phyloP scores from a whole-genome alignment of 345 rosid genomes.

The Eucalyptus dawsonii region DNA sequence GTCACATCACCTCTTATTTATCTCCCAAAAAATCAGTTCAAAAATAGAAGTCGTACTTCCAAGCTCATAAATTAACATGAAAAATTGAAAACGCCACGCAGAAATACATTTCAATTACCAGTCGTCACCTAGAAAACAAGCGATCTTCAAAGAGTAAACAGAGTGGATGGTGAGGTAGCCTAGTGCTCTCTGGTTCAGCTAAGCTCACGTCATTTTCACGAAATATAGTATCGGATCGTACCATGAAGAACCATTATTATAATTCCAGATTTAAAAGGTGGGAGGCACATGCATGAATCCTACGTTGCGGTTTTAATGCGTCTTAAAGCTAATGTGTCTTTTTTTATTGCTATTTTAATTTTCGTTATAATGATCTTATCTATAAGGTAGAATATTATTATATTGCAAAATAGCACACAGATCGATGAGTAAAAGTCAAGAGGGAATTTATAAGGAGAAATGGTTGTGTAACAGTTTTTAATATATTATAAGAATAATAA shows the following conservation, averaged over 20 bases:
- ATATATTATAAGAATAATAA: too few relatives aligned
- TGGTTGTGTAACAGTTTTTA: too few relatives aligned
- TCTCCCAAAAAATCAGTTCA: background rate
- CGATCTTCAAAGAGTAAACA: background rate
- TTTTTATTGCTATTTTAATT: background rate
- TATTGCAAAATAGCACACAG: background rate
- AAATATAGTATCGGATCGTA: background rate
- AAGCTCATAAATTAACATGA: background rate
- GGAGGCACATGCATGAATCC: background rate
- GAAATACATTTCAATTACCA: background rate
- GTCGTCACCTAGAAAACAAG: background rate
- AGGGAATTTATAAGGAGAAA: too few relatives aligned
- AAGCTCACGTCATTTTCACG: background rate
- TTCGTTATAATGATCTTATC: background rate
- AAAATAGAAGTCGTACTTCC: background rate
- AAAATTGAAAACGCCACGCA: background rate
- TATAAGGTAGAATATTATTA: background rate
- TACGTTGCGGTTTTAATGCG: background rate
- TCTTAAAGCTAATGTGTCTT: background rate
- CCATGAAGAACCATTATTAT: background rate
- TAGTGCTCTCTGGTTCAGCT: background rate
- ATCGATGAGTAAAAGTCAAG: background rate
- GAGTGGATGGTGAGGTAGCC: background rate
- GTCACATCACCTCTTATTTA: background rate
- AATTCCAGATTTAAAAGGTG: background rate